Evolutionary conservation across 2,329 filamentous ascomycete genomes (phyloP).

Genomic region (Lachnellula occidentalis): DNA sequence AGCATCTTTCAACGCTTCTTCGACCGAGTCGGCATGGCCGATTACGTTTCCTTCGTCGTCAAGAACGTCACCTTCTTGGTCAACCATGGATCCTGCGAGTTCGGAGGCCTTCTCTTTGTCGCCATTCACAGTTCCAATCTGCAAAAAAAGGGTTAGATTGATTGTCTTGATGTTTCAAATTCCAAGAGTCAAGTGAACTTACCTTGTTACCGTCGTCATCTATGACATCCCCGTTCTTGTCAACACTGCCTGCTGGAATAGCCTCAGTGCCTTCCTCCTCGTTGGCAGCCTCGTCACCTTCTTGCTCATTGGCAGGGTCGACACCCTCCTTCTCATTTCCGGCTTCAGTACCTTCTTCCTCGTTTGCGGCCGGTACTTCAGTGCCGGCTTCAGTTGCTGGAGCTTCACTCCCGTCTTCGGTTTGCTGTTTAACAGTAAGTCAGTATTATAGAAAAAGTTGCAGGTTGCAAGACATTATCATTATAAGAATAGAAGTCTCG

Average conservation of each 20-base stretch:
- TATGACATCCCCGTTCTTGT: slow-evolving; percentile 49
- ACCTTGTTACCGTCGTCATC: slow-evolving; percentile 41
- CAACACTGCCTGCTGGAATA: slow-evolving; percentile 28
- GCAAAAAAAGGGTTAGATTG: too few relatives aligned
- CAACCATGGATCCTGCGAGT: slow-evolving; percentile 45
- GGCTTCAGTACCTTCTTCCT: too few relatives aligned
- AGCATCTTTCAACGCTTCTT: neutral
- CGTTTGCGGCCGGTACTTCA: neutral
- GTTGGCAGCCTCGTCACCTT: too few relatives aligned
- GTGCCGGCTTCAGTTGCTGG: slow-evolving; percentile 4
- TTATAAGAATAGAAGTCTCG: neutral
- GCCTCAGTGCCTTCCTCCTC: slow-evolving; percentile 11
- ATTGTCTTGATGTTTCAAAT: too few relatives aligned
- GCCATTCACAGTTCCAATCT: slow-evolving; percentile 53
- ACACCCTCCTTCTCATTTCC: too few relatives aligned
- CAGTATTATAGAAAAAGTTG: neutral
- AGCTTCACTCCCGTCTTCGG: slow-evolving; percentile 13
- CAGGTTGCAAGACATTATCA: neutral
- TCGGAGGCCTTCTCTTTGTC: slow-evolving; percentile 59
- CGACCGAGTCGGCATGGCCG: slow-evolving; percentile 31
- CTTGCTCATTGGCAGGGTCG: too few relatives aligned
- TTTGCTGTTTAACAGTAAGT: slow-evolving; percentile 2
- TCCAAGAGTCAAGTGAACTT: too few relatives aligned
- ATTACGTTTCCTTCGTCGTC: slow-evolving; percentile 48
- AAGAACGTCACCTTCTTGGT: slow-evolving; percentile 49